Evolutionary conservation across 1,139 yeast genomes (phyloP), one percentile per base, ranked within the genome.

Genomic region (Saccharomyces pastorianus): DNA sequence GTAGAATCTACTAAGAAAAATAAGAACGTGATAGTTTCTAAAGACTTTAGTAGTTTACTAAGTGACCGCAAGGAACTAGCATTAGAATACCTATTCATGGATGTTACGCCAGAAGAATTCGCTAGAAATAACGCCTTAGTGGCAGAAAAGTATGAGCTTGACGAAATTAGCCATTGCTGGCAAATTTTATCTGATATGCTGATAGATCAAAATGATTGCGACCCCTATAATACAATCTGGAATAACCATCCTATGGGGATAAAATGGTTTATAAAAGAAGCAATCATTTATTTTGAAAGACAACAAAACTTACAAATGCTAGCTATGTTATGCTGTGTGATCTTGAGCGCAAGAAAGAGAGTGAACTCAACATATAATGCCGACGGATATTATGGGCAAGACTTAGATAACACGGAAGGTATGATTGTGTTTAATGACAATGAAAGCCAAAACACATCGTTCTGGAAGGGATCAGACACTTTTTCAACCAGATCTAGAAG

Each of bases 11-110:
- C 54, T 7, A 61, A 55, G 46, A 58, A 50, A 38, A 66, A 64
- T 47, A 76, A 70, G 58, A 88, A 87, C 61, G 68, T 80, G 26
- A 84, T 89, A 3, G 78, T 79, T 1, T 77, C 85, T 3, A 75
- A 78, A 56, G 95, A 90, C 66, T 85, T 85, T 66, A 73, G 80
- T 26, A 79, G 84, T 64, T 71, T 90, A 53, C 76, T 90, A 47
- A 96, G 96, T 0, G 86, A 90, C 29, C 83, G 85, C 59, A 77
- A 79, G 65, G 90, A 86, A 54, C 71, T 91, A 49, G 97, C 96
- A 0, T 73, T 78, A 34, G 93, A 86, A 59, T 91, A 90, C 67
- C 74, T 83, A 49, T 79, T 89, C 1, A 70, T 83, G 52, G 95
- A 95, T 0, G 84, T 77, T 23, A 66, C 81, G 1, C 86, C 95